phyloP scores from a whole-genome alignment of 306 rosid genomes.

The Fragaria nilgerrensis region DNA sequence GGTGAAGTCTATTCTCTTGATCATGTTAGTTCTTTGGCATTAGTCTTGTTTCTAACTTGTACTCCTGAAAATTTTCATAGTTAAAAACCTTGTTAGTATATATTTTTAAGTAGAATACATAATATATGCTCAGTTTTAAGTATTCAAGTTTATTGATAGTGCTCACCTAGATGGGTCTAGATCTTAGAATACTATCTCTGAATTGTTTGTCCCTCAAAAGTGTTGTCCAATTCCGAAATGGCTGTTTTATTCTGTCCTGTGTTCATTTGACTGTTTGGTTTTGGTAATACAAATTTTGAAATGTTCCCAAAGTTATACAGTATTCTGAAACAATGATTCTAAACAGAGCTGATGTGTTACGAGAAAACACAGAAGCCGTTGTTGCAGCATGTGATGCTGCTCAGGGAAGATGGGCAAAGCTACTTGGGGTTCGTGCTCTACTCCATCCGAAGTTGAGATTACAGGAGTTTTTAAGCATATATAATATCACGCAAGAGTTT shows the following conservation, averaged over 20 bases:
- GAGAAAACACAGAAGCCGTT: constrained; percentile 99
- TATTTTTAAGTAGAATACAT: not conserved
- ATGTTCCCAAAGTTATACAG: constrained; percentile 29
- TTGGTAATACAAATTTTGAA: constrained; percentile 13
- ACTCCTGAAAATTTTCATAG: not conserved
- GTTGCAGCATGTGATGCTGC: constrained; percentile 99
- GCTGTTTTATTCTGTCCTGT: not conserved
- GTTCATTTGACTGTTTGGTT: constrained; percentile 7
- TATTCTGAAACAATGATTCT: constrained; percentile 63
- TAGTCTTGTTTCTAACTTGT: constrained; percentile 8
- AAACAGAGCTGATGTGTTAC: constrained; percentile 96
- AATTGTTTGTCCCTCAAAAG: not conserved
- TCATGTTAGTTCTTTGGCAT: constrained; percentile 18
- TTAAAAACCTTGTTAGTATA: not conserved
- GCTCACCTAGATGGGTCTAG: not conserved
- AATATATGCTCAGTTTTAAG: not conserved
- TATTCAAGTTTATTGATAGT: not conserved
- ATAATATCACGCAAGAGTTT: constrained; percentile 88
- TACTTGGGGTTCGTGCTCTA: constrained; percentile 93
- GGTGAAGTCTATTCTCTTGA: constrained; percentile 46
- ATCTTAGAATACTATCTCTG: not conserved
- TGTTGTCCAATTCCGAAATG: not conserved
- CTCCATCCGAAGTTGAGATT: constrained; percentile 95
- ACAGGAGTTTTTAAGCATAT: constrained; percentile 84
- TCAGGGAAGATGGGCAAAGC: constrained; percentile 99